Evolutionary conservation across 768 basidiomycete genomes (phyloP), one percentile per base, ranked within the genome.

Genomic region (Suillus spraguei): DNA sequence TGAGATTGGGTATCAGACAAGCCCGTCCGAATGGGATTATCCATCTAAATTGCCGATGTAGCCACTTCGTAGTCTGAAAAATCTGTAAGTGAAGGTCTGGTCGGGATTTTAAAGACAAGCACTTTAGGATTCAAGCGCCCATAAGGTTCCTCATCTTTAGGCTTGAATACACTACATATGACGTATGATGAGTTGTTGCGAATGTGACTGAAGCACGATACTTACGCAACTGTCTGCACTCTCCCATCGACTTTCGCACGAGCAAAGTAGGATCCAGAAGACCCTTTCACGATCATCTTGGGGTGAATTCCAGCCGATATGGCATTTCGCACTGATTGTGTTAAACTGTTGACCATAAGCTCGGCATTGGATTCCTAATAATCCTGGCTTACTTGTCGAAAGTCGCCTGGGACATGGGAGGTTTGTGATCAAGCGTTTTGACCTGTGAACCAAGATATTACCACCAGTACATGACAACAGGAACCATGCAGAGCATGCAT

Each of bases 201-300:
- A 55, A 24, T 39, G 35, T 2, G 20, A n/a, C 33, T 55, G 39
- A 9, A 55, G 11, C 28, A 60, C 20, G 5, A 44, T 10, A 79
- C 91, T 75, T 70, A 92, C 92, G 89, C 92, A 50, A 94, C 88
- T 16, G 90, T 93, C 65, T 91, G 89, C 8, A 93, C 83, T 52
- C 83, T 80, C 24, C 89, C 90, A 16, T 92, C 90, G n/a, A 81
- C 78, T 76, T 90, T 94, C 1, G 88, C 85, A 63, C 92, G 86
- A n/a, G 91, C 93, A 75, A 96, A 96, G 76, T 97, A 97, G 53
- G 91, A 93, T 0, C 95, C 95, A 6, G 90, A 92, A 2, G 91
- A 94, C 13, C 95, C 95, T 70, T 94, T 95, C 5, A 85, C 76
- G 58, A 96, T 96, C 86, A 96, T 91, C 74, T 94, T 93, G 11